phyloP scores from a whole-genome alignment of 768 basidiomycete genomes.

The Russula sp. region DNA sequence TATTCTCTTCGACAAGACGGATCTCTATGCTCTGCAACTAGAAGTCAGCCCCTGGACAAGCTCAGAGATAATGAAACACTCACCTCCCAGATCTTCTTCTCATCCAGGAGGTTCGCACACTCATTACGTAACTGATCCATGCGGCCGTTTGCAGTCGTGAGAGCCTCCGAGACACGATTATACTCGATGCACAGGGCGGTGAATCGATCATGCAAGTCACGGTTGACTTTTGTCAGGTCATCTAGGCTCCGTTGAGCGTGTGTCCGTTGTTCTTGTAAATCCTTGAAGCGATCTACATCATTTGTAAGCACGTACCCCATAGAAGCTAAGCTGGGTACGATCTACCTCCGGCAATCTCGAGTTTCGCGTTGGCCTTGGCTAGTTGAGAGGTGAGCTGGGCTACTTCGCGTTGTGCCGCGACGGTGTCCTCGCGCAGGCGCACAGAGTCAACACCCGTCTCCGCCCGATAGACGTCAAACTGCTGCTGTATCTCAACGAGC shows the following conservation, averaged over 20 bases:
- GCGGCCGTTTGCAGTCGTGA: conserved; percentile 48
- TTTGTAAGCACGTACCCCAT: neutral
- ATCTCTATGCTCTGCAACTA: conserved; percentile 57
- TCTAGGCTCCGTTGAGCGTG: conserved; percentile 60
- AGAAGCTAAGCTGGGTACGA: neutral
- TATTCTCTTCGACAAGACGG: conserved; percentile 82
- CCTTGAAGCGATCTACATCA: conserved; percentile 54
- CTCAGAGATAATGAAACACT: conserved; percentile 18
- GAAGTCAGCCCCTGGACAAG: neutral
- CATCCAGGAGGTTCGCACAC: conserved; percentile 79
- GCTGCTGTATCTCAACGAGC: conserved; percentile 63
- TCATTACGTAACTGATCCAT: conserved; percentile 81
- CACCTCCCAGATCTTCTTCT: conserved; percentile 93
- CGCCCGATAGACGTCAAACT: conserved; percentile 71
- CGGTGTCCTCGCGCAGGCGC: conserved; percentile 63
- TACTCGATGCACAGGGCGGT: conserved; percentile 70
- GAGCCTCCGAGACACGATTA: conserved; percentile 58
- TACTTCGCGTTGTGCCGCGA: conserved; percentile 56
- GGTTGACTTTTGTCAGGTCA: conserved; percentile 58
- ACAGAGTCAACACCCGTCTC: conserved; percentile 78
- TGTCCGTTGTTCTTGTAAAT: conserved; percentile 60
- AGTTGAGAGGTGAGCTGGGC: conserved; percentile 57
- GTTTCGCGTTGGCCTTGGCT: conserved; percentile 79
- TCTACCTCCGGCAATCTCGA: conserved; percentile 70
- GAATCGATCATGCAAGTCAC: conserved; percentile 66